Evolutionary conservation across 805 yeast genomes (phyloP).

Genomic region (Wickerhamomyces bisporus): DNA sequence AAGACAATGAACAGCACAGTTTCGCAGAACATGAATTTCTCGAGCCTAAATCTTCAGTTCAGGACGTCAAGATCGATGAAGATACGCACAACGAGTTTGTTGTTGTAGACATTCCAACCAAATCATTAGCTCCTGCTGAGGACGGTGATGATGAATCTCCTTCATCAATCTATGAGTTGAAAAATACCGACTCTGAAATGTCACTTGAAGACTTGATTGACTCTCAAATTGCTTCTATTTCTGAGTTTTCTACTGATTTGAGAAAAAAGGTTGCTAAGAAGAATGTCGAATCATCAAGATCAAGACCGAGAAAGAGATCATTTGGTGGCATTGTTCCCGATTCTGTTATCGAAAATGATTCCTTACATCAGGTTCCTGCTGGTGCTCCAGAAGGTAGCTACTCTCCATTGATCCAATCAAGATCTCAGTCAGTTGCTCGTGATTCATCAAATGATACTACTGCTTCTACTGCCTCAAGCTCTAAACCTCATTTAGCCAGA

Average conservation of each 20-base stretch:
- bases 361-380: conserved; percentile 38
- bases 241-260: conserved; percentile 17
- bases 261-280: conserved; percentile 13
- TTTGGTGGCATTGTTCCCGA: conserved; percentile 24
- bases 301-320: conserved; percentile 16
- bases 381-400: conserved; percentile 38
- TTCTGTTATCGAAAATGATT: conserved; percentile 32
- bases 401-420: conserved; percentile 28
- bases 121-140: too few species aligned
- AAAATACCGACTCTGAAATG: conserved; percentile 14
- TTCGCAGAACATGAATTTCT: conserved; percentile 1
- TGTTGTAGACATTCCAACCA: conserved; percentile 18
- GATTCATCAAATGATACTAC: not conserved
- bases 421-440: conserved; percentile 21
- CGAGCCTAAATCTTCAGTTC: not conserved
- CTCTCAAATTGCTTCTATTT: conserved; percentile 25
- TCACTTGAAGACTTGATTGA: conserved; percentile 26
- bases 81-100: conserved; percentile 18
- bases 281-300: conserved; percentile 10
- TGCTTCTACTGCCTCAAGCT: conserved; percentile 4
- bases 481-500: conserved; percentile 62
- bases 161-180: conserved; percentile 17
- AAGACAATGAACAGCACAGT: conserved; percentile 5
- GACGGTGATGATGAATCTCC: conserved; percentile 4
- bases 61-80: conserved; percentile 11